Evolutionary conservation across 2,329 filamentous ascomycete genomes (phyloP), one percentile per base, ranked within the genome.

Genomic region (Alternaria viburni): DNA sequence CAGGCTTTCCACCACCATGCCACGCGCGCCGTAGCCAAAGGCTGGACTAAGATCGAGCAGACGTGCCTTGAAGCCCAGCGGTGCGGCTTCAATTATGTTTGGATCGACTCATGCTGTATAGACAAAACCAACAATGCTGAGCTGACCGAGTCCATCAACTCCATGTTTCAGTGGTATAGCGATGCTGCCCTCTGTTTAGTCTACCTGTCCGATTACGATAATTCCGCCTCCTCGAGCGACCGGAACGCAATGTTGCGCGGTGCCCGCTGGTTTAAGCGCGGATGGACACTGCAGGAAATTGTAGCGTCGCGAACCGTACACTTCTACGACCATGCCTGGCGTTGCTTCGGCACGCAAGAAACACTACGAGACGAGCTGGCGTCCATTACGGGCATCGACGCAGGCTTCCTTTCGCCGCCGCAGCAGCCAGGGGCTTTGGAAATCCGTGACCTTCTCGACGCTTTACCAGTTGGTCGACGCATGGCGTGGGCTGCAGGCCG

Each of bases 401-500:
- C 13, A 17, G 9, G 26, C 9, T 13, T 47, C 0, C 26, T 47
- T 10, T 5, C 15, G 2, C 23, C 45, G 5, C 8, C 23, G 9
- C 15, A 28, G 15, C 15, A 21, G 10, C 45, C 15, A 5, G 21
- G 26, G n/a, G 15, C 45, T 25, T 3, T 47, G 15, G 13, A n/a
- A n/a, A 47, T 15, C 17, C 45, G 45, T 26, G 45, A 26, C 13
- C 45, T 47, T 5, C 45, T 47, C n/a, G 45, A 47, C 8, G 1
- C 45, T 11, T 26, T 47, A 5, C 45, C 45, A 11, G 45, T 47
- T n/a, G 45, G 45, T 10, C 23, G 45, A 5, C 30, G 54, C n/a
- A 49, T 57, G 43, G 15, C 54, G 17, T 62, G 66, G 66, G 64
- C 61, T 3, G 44, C 54, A 15, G 19, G 5, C 11, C 49, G 66